These are phyloP conservation scores for Dendrocalamus latiflorus DNA, from an alignment of 202 grass and related monocot species.

Conservation along the genomic window DNA sequence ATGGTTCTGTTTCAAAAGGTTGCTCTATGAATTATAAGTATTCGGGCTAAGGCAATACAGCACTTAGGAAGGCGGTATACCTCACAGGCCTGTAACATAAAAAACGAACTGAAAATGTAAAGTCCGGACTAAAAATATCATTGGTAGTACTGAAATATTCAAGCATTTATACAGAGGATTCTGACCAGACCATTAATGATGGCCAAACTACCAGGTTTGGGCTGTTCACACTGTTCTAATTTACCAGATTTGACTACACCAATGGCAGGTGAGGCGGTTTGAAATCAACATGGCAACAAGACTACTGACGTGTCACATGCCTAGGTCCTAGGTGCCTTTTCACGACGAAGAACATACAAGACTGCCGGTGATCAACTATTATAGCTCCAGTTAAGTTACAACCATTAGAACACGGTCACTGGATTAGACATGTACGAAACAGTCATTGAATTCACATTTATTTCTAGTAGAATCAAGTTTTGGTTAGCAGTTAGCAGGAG, in stretches of 20 bases:
- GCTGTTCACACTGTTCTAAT: not conserved
- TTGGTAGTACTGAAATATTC: not conserved
- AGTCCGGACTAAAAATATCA: not conserved
- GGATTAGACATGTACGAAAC: not conserved
- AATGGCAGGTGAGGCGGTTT: not conserved
- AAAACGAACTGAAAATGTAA: not conserved
- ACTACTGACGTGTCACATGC: not conserved
- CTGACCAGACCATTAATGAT: not conserved
- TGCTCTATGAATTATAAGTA: not conserved
- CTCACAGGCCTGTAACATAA: not conserved
- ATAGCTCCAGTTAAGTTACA: not conserved
- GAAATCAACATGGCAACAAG: not conserved
- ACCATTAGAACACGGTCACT: too few species aligned
- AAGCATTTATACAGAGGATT: not conserved
- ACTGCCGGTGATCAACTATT: not conserved
- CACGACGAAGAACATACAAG: not conserved
- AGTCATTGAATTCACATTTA: not conserved
- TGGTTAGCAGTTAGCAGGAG: not conserved
- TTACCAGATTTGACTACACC: not conserved
- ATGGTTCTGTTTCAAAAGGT: not conserved
- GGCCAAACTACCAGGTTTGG: not conserved
- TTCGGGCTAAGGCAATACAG: not conserved
- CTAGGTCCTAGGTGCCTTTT: not conserved
- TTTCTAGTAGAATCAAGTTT: not conserved
- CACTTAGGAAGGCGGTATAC: not conserved